These are phyloP conservation scores for Funneliformis geosporum DNA, from an alignment of 192 early-diverging fungal species.

Conservation along the genomic window DNA sequence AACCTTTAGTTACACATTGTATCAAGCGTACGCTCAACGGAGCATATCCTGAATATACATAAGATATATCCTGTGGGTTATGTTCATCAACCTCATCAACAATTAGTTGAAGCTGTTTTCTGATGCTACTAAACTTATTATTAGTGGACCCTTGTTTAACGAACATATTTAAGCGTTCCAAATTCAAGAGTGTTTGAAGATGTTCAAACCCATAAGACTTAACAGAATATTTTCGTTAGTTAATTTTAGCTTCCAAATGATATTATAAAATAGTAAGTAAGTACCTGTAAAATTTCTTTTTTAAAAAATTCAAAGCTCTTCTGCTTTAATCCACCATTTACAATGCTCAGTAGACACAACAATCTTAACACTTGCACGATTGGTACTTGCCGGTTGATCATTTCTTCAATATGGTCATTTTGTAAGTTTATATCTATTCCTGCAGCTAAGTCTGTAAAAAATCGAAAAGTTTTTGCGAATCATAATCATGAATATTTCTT, in stretches of 20 bases:
- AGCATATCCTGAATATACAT: constrained; percentile 95
- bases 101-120: constrained; percentile 73
- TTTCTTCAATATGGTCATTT: constrained; percentile 83
- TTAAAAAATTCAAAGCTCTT: constrained; percentile 83
- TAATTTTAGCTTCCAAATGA: background rate
- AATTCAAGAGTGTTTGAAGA: constrained; percentile 80
- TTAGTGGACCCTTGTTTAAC: constrained; percentile 49
- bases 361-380: constrained; percentile 76
- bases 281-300: constrained; percentile 79
- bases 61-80: constrained; percentile 83
- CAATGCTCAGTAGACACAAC: constrained; percentile 81
- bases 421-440: constrained; percentile 66
- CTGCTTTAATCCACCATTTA: constrained; percentile 79
- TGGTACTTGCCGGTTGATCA: constrained; percentile 78
- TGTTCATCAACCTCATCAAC: constrained; percentile 87
- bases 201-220: constrained; percentile 92
- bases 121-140: constrained; percentile 59
- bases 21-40: constrained; percentile 88
- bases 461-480: constrained; percentile 37
- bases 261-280: too few relatives aligned
- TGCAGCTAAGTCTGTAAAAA: constrained; percentile 75
- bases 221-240: background rate
- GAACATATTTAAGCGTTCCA: constrained; percentile 69
- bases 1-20: constrained; percentile 60
- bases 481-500: constrained; percentile 34